A percentile compares a stretch with the other conserved stretches of the same genome.
Conservation (phyloP, 1,139 yeast species). For the Hemisphaericaspora xylanilytica region DNA sequence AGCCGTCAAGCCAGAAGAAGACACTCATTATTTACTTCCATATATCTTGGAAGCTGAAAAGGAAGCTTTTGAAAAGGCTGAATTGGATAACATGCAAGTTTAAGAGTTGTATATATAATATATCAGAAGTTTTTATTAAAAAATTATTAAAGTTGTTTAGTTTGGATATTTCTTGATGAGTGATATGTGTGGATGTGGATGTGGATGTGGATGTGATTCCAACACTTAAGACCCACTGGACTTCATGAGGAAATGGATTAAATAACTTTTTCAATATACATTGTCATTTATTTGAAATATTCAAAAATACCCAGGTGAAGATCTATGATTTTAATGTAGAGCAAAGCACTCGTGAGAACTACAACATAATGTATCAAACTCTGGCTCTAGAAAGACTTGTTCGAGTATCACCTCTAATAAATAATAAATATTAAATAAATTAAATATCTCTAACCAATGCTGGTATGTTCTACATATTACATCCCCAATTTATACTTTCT, state of each 20-base stretch:
- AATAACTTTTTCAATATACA: no score
- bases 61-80: conserved; percentile 83
- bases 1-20: conserved; percentile 79
- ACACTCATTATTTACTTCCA: conserved; percentile 81
- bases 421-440: neutral
- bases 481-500: conserved; percentile 58
- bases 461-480: conserved; percentile 14
- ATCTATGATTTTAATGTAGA: no score
- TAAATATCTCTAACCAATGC: neutral
- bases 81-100: conserved; percentile 74
- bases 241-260: no score
- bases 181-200: no score
- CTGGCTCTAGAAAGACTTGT: no score
- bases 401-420: neutral
- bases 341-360: no score
- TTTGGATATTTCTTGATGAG: no score
- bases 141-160: no score
- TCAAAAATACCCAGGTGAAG: no score
- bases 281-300: neutral
- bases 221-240: no score
- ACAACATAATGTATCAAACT: no score
- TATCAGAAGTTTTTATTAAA: neutral
- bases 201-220: no score
- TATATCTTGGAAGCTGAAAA: conserved; percentile 92
- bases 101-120: conserved; percentile 2